Base-by-base conservation (phyloP, 495 filamentous ascomycete species). In the Viridothelium virens region DNA sequence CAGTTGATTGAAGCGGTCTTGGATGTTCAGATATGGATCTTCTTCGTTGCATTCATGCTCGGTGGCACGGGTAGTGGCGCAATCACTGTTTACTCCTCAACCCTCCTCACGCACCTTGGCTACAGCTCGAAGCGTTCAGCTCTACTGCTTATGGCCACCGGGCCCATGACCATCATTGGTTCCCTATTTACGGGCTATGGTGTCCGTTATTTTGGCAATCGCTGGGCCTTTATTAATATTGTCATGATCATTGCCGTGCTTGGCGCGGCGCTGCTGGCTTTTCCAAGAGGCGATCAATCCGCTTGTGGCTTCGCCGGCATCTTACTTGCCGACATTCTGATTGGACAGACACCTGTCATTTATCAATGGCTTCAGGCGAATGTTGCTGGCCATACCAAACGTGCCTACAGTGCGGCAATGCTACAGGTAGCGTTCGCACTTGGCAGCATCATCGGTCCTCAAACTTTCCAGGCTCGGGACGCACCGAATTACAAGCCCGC, bases 401-500 rank as follows among this genome's bases (percentile, higher is more conserved):
- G 31, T 33, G 53, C 31, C 6, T 34, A 3, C 10, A 63, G 59
- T 41, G 61, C 39, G 33, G 66, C 62, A 12, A 12, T 64, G 2
- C 44, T 68, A 2, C 62, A 41, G 3, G 59, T 63, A 3, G 48
- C 66, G 7, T 84, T 83, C 70, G 79, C 78, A 48, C 74, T 84
- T 12, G 82, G 81, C 0, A 85, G 85, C 59, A 85, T 86, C 69
- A 86, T 89, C 70, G 84, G 86, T 0, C 87, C 87, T 3, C 86
- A 89, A 73, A 83, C 88, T 2, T 89, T 89, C 70, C 81, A 81
- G 56, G 76, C 77, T 0, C 74, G 70, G 10, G 85, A 88, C 70
- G 83, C 82, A 7, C 87, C 86, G 0, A 76, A 82, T 4, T 88
- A 85, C 69, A 80, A 73, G 10, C 85, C 85, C 1, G 86, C 87